Conservation (phyloP, 148 eudicot genomes). For the Camellia granthamiana region DNA sequence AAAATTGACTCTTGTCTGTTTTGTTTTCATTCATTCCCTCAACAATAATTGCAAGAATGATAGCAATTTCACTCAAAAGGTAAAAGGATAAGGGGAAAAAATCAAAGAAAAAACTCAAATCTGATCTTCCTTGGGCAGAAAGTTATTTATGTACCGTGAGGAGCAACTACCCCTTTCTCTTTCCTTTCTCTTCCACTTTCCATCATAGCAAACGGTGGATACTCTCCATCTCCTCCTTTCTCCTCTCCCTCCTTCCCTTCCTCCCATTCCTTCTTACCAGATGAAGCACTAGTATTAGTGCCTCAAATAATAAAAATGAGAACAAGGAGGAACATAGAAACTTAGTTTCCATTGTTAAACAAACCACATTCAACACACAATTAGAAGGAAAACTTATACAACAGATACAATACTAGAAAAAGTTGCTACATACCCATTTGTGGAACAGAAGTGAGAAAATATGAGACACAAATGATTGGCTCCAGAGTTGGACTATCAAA, state of each 20-base stretch:
- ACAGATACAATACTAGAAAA: background rate
- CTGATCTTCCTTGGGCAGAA: background rate
- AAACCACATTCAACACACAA: background rate
- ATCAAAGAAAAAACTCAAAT: background rate
- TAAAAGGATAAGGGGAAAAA: background rate
- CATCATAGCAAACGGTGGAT: background rate
- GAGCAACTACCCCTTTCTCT: background rate
- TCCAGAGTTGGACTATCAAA: constrained; percentile 88
- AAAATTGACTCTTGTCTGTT: background rate
- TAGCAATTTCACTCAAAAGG: background rate
- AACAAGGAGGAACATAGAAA: background rate
- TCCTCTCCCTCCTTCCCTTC: background rate
- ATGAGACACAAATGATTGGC: constrained; percentile 97
- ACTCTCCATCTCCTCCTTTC: background rate
- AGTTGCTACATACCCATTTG: constrained; percentile 71
- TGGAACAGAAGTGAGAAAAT: constrained; percentile 83
- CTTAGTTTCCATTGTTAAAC: background rate
- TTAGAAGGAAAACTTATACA: constrained; percentile 9
- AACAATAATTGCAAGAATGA: background rate
- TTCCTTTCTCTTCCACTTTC: background rate
- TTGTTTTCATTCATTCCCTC: background rate
- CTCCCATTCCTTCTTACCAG: background rate
- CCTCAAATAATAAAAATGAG: background rate
- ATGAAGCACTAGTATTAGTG: no score
- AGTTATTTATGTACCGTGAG: background rate